phyloP scores from a whole-genome alignment of 345 rosid genomes.

The Adansonia digitata region DNA sequence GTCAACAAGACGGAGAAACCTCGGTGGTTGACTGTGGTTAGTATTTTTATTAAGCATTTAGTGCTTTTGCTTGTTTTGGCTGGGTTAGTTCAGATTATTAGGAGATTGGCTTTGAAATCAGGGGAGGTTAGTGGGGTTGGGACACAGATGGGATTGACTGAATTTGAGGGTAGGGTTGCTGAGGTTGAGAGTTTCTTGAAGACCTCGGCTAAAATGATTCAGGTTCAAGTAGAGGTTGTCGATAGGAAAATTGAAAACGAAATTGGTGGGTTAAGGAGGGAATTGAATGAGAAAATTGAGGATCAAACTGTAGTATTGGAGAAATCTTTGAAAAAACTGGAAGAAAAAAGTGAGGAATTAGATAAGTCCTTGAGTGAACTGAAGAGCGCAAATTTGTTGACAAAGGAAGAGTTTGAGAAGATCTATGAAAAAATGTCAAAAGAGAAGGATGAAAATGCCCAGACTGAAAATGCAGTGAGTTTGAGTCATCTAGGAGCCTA shows the following conservation, averaged over 20 bases:
- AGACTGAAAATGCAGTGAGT: conserved; percentile 27
- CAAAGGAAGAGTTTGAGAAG: too few relatives aligned
- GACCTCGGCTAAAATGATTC: conserved; percentile 58
- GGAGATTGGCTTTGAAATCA: conserved; percentile 31
- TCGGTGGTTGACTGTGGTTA: conserved; percentile 55
- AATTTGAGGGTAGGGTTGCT: conserved; percentile 63
- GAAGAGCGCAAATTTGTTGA: too few relatives aligned
- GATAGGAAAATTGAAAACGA: conserved; percentile 57
- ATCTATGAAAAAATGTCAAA: conserved; percentile 58
- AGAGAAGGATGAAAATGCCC: conserved; percentile 30
- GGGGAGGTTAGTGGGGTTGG: conserved; percentile 22
- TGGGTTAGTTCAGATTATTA: conserved; percentile 60
- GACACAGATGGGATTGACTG: conserved; percentile 44
- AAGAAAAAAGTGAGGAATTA: conserved; percentile 38
- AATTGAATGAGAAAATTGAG: conserved; percentile 42
- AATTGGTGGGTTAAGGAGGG: conserved; percentile 41
- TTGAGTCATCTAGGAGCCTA: conserved; percentile 65
- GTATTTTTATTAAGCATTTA: conserved; percentile 64
- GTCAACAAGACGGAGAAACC: conserved; percentile 48
- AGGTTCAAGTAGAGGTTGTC: conserved; percentile 74
- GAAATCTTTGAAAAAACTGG: conserved; percentile 47
- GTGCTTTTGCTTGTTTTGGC: conserved; percentile 44
- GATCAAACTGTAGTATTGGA: conserved; percentile 29
- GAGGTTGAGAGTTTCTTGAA: conserved; percentile 62
- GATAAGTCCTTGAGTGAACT: conserved; percentile 52